A percentile compares a stretch with the other conserved stretches of the same genome.
Evolutionary conservation across 2,329 filamentous ascomycete genomes (phyloP).

Genomic region (Nemania sp.): DNA sequence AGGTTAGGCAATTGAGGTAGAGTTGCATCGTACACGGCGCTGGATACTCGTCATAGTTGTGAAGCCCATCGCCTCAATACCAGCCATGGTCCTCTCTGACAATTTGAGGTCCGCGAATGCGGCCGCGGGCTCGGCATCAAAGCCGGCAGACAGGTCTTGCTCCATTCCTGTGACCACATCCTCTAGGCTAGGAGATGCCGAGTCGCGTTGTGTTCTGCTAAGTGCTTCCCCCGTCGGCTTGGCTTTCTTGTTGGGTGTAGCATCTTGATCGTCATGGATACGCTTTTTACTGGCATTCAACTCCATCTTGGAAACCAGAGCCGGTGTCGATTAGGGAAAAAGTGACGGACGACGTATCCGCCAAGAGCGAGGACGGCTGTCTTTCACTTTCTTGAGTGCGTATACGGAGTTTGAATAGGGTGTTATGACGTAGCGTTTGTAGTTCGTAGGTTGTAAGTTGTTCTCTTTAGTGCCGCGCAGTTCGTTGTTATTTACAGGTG

Average conservation of each 20-base stretch:
- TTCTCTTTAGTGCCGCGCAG: not conserved
- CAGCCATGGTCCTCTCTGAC: slow-evolving; percentile 85
- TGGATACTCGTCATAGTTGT: slow-evolving; percentile 96
- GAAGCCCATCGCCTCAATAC: slow-evolving; percentile 84
- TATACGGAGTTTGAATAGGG: not conserved
- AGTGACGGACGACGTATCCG: not conserved
- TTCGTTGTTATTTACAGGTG: not conserved
- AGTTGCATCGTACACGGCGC: slow-evolving; percentile 66
- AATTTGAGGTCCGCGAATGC: slow-evolving; percentile 69
- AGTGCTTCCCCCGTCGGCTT: not conserved
- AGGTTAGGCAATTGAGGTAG: slow-evolving; percentile 62
- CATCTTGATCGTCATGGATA: not conserved
- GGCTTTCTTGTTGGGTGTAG: not conserved
- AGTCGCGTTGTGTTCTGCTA: not conserved
- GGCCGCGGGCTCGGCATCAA: not conserved
- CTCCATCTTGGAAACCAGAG: not conserved
- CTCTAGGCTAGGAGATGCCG: not conserved
- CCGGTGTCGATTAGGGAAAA: not conserved
- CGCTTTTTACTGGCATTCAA: not conserved
- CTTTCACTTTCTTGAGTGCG: not conserved
- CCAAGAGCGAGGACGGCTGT: not conserved
- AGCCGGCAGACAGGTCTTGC: not conserved
- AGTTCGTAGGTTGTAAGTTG: not conserved
- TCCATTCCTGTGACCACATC: not conserved
- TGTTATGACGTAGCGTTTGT: not conserved